These are phyloP conservation scores for Pisolithus albus DNA, from an alignment of 768 basidiomycete species.

Conservation along the genomic window DNA sequence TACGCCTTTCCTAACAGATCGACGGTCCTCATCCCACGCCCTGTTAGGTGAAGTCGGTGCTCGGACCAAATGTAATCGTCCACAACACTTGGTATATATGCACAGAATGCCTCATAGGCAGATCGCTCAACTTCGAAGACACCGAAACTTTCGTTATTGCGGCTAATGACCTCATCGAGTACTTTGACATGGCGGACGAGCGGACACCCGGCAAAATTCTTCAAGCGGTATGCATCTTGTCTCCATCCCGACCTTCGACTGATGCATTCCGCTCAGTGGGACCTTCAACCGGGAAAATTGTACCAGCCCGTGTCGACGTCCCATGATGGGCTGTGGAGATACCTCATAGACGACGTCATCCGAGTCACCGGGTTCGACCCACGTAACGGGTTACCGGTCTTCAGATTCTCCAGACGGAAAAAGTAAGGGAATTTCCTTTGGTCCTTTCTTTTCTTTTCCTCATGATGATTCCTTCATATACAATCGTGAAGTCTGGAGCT, in stretches of 20 bases:
- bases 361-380: conserved; percentile 7
- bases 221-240: not conserved
- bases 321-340: conserved; percentile 9
- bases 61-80: conserved; percentile 2
- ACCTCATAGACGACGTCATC: conserved; percentile 6
- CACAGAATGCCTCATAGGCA: conserved; percentile 2
- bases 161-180: conserved; percentile 2
- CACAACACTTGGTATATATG: not conserved
- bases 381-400: conserved; percentile 1
- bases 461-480: not conserved
- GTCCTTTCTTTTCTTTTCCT: not conserved
- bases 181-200: not conserved
- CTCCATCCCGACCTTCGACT: too few relatives aligned
- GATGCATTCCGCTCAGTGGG: not conserved
- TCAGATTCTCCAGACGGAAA: conserved; percentile 4
- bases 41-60: not conserved
- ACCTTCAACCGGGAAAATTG: not conserved
- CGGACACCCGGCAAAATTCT: not conserved
- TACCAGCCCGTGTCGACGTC: conserved; percentile 7
- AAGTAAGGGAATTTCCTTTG: not conserved
- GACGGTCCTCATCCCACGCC: too few relatives aligned
- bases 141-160: conserved; percentile 1
- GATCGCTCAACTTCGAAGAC: not conserved
- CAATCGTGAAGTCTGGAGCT: not conserved
- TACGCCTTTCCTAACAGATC: not conserved